Evolutionary conservation across 768 basidiomycete species (phyloP), one percentile per base, ranked within the genome.

Genomic region (Harrya chromipes): DNA sequence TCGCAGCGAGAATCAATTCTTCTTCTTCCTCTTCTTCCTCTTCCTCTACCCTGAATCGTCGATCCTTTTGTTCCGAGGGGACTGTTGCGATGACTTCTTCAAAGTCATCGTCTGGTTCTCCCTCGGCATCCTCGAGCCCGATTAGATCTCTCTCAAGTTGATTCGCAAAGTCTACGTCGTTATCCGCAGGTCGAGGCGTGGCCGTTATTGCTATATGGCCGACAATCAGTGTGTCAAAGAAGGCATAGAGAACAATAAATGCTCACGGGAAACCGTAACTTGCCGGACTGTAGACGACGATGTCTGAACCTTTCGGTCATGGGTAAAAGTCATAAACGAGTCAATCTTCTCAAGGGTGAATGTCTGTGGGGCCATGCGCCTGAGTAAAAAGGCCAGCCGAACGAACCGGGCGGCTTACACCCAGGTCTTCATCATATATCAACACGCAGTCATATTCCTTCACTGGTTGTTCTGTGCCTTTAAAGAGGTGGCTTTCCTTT

Each of bases 331-430:
- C 26, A 87, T 70, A 49, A 71, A 76, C 4, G 85, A 82, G 46
- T 90, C 88, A 4, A 90, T 66, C 62, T 87, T 88, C 71, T 90
- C 88, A 17, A 90, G 70, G 10, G 82, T 85, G 58, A 82, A 86
- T 45, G 75, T 77, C 87, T 90, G 57, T 10, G 47, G 54, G 33
- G n/a, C 36, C 27, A 35, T 50, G 23, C n/a, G 57, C 10, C 53
- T 65, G 31, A 48, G 14, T 31, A 13, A 19, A 36, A 34, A 31
- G 20, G 42, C 43, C 49, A 31, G 13, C 17, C 31, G 43, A 37
- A 42, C 37, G 33, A 33, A 35, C 40, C 37, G 10, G 10, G 34
- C 19, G 5, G 70, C 81, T 63, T 62, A 87, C 88, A 55, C 81
- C 81, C 41, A 78, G 73, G 46, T 81, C 84, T 60, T 87, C 86